Evolutionary conservation across 345 rosid genomes (phyloP), one percentile per base, ranked within the genome.

Genomic region (Pseudoturritis turrita): DNA sequence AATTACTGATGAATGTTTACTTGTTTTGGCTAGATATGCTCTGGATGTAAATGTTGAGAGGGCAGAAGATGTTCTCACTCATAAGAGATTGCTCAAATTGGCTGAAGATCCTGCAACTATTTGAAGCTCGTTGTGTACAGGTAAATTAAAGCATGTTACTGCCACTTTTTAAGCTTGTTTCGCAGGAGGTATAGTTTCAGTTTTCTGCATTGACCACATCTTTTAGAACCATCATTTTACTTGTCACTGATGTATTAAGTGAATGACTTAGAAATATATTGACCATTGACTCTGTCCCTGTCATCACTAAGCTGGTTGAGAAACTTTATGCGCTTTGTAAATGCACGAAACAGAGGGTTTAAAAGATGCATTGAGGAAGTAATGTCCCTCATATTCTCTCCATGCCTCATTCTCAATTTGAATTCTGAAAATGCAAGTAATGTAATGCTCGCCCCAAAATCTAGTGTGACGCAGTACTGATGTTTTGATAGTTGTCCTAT

Each of bases 21-120:
- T 41, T 43, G 0, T 13, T 15, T 23, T 28, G 17, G 46, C 5
- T 49, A 94, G 98, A 62, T 95, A 95, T 54, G 98, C 94, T 12
- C 31, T 89, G 62, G 99, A 95, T 83, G 99, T 95, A 36, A 95
- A 95, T 77, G 98, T 87, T 76, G 98, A 95, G 86, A 89, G 98
- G 61, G 97, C 99, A 29, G 98, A 88, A 71, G 98, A 91, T 77
- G 98, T 95, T 33, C 85, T 91, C 33, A 81, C 82, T 15, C 99
- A 91, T 73, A 91, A 87, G 78, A 84, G 92, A 77, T 62, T 95
- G 58, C 76, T 95, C 39, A 82, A 86, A 41, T 71, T 84, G 77
- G 99, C 98, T 7, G 93, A 91, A 71, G 88, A 83, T 72, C 91
- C 93, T 70, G 68, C 85, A 11, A 91, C 84, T 83, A 7, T 91